Percentiles rank a stretch among this genome's conserved stretches.
These are phyloP conservation scores for Sequoiadendron giganteum DNA, from an alignment of 75 land plant species.

Conservation along the genomic window DNA sequence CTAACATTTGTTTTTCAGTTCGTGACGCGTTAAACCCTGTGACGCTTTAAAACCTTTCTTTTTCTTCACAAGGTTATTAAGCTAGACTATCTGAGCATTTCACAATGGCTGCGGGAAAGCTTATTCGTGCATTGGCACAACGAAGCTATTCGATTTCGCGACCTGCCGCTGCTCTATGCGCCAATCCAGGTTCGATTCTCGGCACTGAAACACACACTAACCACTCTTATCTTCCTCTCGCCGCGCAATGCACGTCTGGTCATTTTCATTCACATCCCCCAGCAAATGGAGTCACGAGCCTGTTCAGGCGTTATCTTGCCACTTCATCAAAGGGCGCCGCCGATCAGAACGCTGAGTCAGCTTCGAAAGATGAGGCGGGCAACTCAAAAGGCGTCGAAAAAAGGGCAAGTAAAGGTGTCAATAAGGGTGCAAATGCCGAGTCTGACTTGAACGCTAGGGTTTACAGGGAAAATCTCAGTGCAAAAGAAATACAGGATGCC, in stretches of 20 bases:
- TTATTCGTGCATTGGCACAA: background rate
- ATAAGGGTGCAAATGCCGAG: background rate
- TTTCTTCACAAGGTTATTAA: too few relatives aligned
- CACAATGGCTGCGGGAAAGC: background rate
- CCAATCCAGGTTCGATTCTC: background rate
- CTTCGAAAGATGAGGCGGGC: background rate
- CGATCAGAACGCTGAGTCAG: background rate
- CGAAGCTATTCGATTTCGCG: background rate
- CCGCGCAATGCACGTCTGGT: background rate
- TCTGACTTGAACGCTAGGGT: background rate
- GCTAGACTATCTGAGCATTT: too few relatives aligned
- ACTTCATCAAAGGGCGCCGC: background rate
- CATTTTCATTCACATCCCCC: background rate
- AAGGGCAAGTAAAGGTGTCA: background rate
- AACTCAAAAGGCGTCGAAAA: background rate
- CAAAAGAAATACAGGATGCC: background rate
- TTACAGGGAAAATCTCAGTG: background rate
- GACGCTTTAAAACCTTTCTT: background rate
- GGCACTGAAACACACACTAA: background rate
- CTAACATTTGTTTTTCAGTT: background rate
- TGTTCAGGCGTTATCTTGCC: background rate
- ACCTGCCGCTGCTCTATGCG: background rate
- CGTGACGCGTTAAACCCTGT: background rate
- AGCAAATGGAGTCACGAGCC: background rate
- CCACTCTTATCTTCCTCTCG: background rate